Percentiles rank a stretch among this genome's conserved stretches.
Evolutionary conservation across 192 early-diverging fungal species (phyloP).

Genomic region (Phlyctochytrium arcticum): DNA sequence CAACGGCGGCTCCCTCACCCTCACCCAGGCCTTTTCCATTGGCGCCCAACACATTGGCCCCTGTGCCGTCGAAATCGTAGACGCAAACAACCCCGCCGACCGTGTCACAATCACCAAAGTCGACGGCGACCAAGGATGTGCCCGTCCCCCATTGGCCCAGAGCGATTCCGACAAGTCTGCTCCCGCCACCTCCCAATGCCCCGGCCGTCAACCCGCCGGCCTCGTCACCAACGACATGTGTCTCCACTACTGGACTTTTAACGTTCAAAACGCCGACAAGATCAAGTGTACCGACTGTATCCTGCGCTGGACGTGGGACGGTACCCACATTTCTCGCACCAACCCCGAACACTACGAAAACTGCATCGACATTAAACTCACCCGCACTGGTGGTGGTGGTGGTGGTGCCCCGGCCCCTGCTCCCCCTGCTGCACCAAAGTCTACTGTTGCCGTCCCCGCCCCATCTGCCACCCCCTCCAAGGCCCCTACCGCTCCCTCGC

Average conservation of each 20-base stretch:
- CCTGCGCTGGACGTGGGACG: slow-evolving; percentile 32
- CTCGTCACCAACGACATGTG: slow-evolving; percentile 40
- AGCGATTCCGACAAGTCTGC: slow-evolving; percentile 16
- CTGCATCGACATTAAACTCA: slow-evolving; percentile 26
- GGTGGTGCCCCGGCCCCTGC: not conserved
- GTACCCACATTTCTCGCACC: slow-evolving; percentile 16
- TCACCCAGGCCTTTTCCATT: slow-evolving; percentile 30
- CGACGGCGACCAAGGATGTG: slow-evolving; percentile 21
- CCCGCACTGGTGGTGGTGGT: not conserved
- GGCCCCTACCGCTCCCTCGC: not conserved
- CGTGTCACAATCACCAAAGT: slow-evolving; percentile 9
- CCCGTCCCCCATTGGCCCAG: slow-evolving; percentile 18
- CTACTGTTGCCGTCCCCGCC: not conserved
- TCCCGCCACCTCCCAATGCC: slow-evolving; percentile 18
- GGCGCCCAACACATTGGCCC: slow-evolving; percentile 37
- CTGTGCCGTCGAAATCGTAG: slow-evolving; percentile 32
- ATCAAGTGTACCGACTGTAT: slow-evolving; percentile 37
- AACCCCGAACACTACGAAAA: slow-evolving; percentile 30
- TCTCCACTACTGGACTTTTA: slow-evolving; percentile 37
- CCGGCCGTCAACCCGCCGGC: slow-evolving; percentile 14
- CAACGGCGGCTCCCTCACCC: slow-evolving; percentile 21
- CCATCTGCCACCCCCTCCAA: not conserved
- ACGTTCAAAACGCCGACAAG: slow-evolving; percentile 26
- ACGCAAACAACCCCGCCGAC: slow-evolving; percentile 16
- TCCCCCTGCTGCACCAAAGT: not conserved